A percentile compares a stretch with the other conserved stretches of the same genome.
phyloP scores from a whole-genome alignment of 2,329 filamentous ascomycete species.

The Emydomyces testavorans region DNA sequence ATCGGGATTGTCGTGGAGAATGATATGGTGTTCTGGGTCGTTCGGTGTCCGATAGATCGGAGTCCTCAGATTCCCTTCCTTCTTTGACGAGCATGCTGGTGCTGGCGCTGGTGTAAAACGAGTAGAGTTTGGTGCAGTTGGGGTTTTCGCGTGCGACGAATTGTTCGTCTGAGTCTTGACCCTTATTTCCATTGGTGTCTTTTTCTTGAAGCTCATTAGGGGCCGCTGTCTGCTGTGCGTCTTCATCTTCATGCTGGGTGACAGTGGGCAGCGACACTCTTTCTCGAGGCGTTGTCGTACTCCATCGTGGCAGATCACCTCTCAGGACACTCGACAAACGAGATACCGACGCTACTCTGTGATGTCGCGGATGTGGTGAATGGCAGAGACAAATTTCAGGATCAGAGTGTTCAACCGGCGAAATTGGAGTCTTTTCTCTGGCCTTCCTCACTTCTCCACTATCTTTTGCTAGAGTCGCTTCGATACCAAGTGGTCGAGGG shows the following conservation, averaged over 20 bases:
- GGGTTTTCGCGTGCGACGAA: background rate
- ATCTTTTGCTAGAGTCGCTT: background rate
- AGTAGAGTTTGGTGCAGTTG: constrained; percentile 12
- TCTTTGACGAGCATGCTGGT: background rate
- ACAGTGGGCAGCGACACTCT: background rate
- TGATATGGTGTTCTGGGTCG: background rate
- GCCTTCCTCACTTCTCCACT: background rate
- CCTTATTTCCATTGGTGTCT: background rate
- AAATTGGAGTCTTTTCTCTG: background rate
- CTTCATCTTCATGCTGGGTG: background rate
- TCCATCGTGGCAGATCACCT: background rate
- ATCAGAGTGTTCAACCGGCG: background rate
- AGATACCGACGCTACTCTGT: constrained; percentile 1
- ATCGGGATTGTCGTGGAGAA: constrained; percentile 2
- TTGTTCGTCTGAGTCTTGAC: background rate
- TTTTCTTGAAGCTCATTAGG: background rate
- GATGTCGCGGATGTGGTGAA: constrained; percentile 13
- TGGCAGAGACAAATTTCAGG: constrained; percentile 13
- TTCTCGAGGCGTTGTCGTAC: background rate
- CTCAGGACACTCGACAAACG: background rate
- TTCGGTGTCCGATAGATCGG: background rate
- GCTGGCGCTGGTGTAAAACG: constrained; percentile 7
- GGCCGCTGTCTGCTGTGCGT: background rate
- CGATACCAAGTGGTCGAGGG: constrained; percentile 6
- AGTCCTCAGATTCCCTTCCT: background rate